Conservation (phyloP, 495 filamentous ascomycete genomes). For the Penicillium nucicola region DNA sequence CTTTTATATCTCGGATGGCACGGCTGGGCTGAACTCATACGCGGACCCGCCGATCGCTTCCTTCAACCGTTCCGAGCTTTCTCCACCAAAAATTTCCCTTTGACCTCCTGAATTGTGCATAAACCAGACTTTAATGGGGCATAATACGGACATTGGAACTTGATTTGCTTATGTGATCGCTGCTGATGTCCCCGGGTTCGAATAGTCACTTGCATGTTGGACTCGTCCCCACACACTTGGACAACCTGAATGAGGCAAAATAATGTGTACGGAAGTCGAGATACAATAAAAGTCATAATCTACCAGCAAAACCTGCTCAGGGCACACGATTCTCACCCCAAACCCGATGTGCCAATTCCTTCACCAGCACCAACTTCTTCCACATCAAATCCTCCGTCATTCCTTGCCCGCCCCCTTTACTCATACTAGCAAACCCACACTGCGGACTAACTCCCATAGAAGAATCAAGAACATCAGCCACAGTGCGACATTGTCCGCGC, state of each 20-base stretch:
- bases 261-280: too few relatives aligned
- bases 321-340: background rate
- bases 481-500: constrained; percentile 32
- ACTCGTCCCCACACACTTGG: too few relatives aligned
- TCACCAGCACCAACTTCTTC: constrained; percentile 43
- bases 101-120: too few relatives aligned
- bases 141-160: too few relatives aligned
- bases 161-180: too few relatives aligned
- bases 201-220: too few relatives aligned
- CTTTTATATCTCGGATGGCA: background rate
- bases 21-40: background rate
- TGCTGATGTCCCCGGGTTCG: too few relatives aligned
- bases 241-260: too few relatives aligned
- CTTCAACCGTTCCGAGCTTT: background rate
- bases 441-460: constrained; percentile 60
- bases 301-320: background rate
- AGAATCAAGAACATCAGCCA: constrained; percentile 42
- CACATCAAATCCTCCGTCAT: constrained; percentile 55
- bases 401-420: constrained; percentile 47
- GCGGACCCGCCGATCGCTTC: background rate
- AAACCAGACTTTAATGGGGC: too few relatives aligned
- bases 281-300: too few relatives aligned
- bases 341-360: too few relatives aligned
- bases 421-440: constrained; percentile 61
- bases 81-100: too few relatives aligned